A percentile compares a stretch with the other conserved stretches of the same genome.
These are phyloP conservation scores for Cryptococcus sp. DNA, from an alignment of 1,284 basidiomycete species.

Conservation along the genomic window DNA sequence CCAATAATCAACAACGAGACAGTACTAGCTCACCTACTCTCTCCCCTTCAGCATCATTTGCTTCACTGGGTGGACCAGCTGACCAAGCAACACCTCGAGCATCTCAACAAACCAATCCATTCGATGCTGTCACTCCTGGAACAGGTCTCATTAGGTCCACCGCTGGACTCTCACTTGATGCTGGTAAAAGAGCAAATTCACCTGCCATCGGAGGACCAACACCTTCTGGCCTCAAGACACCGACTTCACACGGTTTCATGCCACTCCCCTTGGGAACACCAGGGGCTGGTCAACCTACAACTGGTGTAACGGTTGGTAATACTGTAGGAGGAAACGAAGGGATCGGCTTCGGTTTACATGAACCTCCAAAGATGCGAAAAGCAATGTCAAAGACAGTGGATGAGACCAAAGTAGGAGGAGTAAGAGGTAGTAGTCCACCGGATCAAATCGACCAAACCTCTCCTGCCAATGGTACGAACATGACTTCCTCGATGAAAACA, in stretches of 20 bases:
- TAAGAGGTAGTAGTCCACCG: conserved; percentile 8
- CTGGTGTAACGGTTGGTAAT: conserved; percentile 44
- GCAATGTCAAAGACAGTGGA: conserved; percentile 32
- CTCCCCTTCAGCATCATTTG: conserved; percentile 37
- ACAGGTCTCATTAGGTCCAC: conserved; percentile 21
- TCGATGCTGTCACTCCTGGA: conserved; percentile 51
- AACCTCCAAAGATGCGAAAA: conserved; percentile 47
- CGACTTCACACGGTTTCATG: conserved; percentile 40
- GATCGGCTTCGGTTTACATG: conserved; percentile 45
- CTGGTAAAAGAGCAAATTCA: conserved; percentile 35
- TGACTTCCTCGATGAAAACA: conserved; percentile 26
- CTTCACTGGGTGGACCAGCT: conserved; percentile 46
- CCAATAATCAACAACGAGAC: conserved; percentile 55
- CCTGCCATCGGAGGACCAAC: conserved; percentile 33
- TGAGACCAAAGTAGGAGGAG: conserved; percentile 23
- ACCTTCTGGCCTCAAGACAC: conserved; percentile 44
- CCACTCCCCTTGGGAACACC: conserved; percentile 43
- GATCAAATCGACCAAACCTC: conserved; percentile 37
- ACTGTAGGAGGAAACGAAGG: conserved; percentile 30
- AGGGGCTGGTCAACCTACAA: conserved; percentile 41
- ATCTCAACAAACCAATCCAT: conserved; percentile 60
- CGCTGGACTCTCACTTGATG: conserved; percentile 35
- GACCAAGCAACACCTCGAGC: conserved; percentile 71
- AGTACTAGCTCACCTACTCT: conserved; percentile 31
- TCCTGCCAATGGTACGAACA: background rate